Conservation (phyloP, 768 basidiomycete genomes). For the Zangia roseola region DNA sequence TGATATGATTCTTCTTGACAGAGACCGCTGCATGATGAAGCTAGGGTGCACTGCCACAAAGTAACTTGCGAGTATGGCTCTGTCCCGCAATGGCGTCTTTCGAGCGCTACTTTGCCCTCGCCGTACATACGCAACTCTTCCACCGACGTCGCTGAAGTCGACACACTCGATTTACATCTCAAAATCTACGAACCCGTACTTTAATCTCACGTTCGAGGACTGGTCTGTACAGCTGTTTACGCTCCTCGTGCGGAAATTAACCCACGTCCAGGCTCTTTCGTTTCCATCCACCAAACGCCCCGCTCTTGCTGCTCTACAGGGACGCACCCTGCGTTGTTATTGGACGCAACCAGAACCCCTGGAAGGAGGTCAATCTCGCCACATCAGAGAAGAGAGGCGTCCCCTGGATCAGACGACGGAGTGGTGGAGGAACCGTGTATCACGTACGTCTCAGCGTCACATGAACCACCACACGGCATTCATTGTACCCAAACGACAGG, state of each 20-base stretch:
- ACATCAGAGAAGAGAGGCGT: slow-evolving; percentile 52
- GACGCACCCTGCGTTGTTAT: slow-evolving; percentile 89
- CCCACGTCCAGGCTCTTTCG: slow-evolving; percentile 67
- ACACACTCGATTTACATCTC: slow-evolving; percentile 69
- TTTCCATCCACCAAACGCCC: slow-evolving; percentile 60
- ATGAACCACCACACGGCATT: background rate
- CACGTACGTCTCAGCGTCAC: slow-evolving; percentile 58
- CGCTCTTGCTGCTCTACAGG: slow-evolving; percentile 84
- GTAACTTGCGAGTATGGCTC: too few species aligned
- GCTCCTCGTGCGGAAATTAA: slow-evolving; percentile 28
- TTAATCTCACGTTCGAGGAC: slow-evolving; percentile 89
- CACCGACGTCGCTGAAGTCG: slow-evolving; percentile 28
- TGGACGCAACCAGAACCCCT: slow-evolving; percentile 96
- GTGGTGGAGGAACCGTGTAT: slow-evolving; percentile 95
- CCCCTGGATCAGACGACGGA: slow-evolving; percentile 80
- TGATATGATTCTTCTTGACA: slow-evolving; percentile 3
- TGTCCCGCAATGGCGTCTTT: too few species aligned
- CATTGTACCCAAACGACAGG: slow-evolving; percentile 47
- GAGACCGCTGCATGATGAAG: slow-evolving; percentile 6
- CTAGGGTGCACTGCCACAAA: too few species aligned
- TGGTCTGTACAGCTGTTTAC: slow-evolving; percentile 51
- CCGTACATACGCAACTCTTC: slow-evolving; percentile 13
- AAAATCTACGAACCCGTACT: slow-evolving; percentile 75
- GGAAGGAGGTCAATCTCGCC: slow-evolving; percentile 89
- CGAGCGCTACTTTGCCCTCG: background rate